Conservation (phyloP, 345 rosid species). For the Moringa oleifera region DNA sequence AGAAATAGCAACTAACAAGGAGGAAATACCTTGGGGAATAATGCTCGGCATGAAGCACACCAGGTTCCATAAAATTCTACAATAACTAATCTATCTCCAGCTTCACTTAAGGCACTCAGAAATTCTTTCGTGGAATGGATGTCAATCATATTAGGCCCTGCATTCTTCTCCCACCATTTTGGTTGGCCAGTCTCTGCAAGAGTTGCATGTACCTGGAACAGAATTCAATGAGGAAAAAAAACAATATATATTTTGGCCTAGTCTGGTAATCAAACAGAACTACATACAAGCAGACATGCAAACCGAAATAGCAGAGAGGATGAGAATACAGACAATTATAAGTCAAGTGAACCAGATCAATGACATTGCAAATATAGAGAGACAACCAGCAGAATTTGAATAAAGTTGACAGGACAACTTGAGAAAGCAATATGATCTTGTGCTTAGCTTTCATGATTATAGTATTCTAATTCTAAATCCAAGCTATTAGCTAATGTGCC, state of each 20-base stretch:
- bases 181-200: conserved; percentile 70
- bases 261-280: not conserved
- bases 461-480: not conserved
- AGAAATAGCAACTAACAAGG: not conserved
- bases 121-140: conserved; percentile 88
- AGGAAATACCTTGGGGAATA: conserved; percentile 64
- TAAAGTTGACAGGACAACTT: not conserved
- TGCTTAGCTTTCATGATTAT: not conserved
- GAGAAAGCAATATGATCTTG: not conserved
- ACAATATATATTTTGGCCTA: not conserved
- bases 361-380: no score
- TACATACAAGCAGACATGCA: not conserved
- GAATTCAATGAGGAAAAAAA: conserved; percentile 13
- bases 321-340: not conserved
- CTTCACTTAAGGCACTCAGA: conserved; percentile 61
- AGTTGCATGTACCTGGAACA: conserved; percentile 43
- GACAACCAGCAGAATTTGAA: not conserved
- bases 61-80: conserved; percentile 96
- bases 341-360: no score
- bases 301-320: not conserved
- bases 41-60: conserved; percentile 93
- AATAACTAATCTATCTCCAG: conserved; percentile 79
- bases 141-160: conserved; percentile 82
- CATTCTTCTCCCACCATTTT: conserved; percentile 91
- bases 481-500: not conserved